A percentile compares a stretch with the other conserved stretches of the same genome.
phyloP scores from a whole-genome alignment of 208 protist species.

The Naegleria fowleri region DNA sequence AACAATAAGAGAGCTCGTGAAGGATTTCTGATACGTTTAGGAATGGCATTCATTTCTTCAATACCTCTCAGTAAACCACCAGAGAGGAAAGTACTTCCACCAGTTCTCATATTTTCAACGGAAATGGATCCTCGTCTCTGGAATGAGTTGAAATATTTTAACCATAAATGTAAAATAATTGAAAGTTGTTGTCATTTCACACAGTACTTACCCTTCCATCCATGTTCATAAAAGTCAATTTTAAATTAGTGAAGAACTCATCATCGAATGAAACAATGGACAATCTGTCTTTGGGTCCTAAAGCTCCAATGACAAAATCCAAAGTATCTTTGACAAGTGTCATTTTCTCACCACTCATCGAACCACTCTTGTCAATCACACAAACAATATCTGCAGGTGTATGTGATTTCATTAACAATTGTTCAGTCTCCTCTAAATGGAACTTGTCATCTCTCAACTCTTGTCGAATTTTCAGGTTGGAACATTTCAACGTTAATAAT shows the following conservation, averaged over 20 bases:
- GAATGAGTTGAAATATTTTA: no score
- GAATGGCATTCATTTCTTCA: no score
- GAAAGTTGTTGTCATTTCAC: no score
- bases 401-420: not conserved
- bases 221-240: not conserved
- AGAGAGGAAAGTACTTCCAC: not conserved
- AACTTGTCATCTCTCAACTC: no score
- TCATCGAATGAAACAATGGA: not conserved
- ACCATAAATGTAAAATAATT: no score
- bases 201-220: not conserved
- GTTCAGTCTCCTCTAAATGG: no score
- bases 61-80: not conserved
- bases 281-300: not conserved
- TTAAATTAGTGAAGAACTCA: not conserved
- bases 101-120: not conserved
- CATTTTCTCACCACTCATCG: slow-evolving; percentile 12
- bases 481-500: no score
- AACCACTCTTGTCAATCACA: slow-evolving; percentile 16
- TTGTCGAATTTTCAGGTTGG: no score
- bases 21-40: not conserved
- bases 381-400: not conserved
- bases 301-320: not conserved
- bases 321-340: not conserved
- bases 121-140: not conserved
- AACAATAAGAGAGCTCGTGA: not conserved